Conservation (phyloP, 2,329 filamentous ascomycete genomes). For the Pseudogymnoascus sp. region DNA sequence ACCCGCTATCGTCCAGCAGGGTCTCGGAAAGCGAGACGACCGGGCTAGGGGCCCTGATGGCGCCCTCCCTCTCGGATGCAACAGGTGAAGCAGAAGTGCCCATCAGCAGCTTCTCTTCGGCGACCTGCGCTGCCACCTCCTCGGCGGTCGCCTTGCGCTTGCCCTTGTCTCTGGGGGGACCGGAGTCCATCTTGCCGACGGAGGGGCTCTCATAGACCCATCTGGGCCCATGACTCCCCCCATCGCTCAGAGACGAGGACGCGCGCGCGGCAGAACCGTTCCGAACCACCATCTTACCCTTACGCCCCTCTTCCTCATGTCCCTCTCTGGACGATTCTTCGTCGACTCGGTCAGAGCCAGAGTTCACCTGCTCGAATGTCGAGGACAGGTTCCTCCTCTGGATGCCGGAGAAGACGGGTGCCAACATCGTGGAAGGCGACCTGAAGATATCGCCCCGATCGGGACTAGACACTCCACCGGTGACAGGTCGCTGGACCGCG, state of each 20-base stretch:
- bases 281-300: not conserved
- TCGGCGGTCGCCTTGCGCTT: not conserved
- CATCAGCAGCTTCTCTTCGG: not conserved
- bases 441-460: not conserved
- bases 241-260: constrained; percentile 2
- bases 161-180: constrained; percentile 5
- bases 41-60: not conserved
- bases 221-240: not conserved
- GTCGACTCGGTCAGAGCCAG: not conserved
- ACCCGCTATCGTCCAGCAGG: not conserved
- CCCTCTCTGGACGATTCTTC: not conserved
- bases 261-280: not conserved
- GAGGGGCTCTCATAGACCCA: constrained; percentile 3
- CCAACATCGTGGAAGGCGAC: not conserved
- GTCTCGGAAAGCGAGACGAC: not conserved
- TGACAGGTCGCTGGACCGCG: not conserved
- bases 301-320: not conserved
- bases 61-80: not conserved
- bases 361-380: not conserved
- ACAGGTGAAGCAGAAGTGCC: not conserved
- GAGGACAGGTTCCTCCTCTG: not conserved
- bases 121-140: not conserved
- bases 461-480: not conserved
- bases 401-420: not conserved
- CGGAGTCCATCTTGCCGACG: not conserved